Base-by-base conservation (phyloP, 345 rosid genomes). In the Angophora floribunda region DNA sequence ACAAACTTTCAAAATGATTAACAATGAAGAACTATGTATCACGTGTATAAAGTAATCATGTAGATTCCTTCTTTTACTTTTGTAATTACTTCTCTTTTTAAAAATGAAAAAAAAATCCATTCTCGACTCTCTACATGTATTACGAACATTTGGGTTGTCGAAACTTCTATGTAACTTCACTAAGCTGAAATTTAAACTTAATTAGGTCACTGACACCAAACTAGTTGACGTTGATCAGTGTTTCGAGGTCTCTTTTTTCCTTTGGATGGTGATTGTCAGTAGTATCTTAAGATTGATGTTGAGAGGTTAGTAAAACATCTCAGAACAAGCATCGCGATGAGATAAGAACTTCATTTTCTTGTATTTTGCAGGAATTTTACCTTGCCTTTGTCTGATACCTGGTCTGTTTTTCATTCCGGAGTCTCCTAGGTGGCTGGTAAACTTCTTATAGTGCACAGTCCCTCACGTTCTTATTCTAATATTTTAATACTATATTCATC, bases 391-490 rank as follows among this genome's bases (percentile, higher is more conserved):
- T 87, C 90, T 98, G 95, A 97, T 98, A 87, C 98, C 99, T 85
- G 99, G 97, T 86, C 95, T 98, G 79, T 98, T 97, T 91, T 98
- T 98, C 94, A 93, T 98, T 89, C 99, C 99, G 0, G 99, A 98
- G 91, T 98, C 99, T 87, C 99, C 99, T 90, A 94, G 99, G 52
- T 98, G 99, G 99, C 96, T 98, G 98, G 99, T 97, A 94, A 87
- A 91, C 49, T 75, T 75, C 84, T 75, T 75, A 41, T 41, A 19
- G 49, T 21, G 28, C 49, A 19, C 14, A 11, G 28, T 49, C 26
- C 49, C 49, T 41, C 28, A 19, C 16, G 14, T 41, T 75, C 84
- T 75, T 41, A 41, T 75, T 75, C 84, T 19, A 75, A 80, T 79
- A 65, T 80, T 85, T 50, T 44, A n/a, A 55, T 88, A 89, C 51